Percentiles rank a stretch among this genome's conserved stretches.
These are phyloP conservation scores for Euphorbia celastroides DNA, from an alignment of 441 rosid species.

Conservation along the genomic window DNA sequence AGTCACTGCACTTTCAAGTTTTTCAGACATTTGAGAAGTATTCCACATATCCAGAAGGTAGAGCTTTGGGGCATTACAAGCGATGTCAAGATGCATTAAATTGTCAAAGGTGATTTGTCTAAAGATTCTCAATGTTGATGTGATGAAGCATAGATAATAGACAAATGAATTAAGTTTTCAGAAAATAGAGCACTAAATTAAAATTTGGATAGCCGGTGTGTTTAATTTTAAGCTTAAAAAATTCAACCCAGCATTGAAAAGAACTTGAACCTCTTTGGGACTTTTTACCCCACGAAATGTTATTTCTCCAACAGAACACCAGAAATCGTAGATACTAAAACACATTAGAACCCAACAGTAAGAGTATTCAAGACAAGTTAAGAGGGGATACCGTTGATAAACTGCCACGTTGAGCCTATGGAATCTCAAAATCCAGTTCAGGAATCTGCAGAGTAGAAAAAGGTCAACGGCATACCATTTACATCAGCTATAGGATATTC, in stretches of 20 bases:
- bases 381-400: constrained; percentile 64
- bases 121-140: background rate
- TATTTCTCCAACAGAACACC: background rate
- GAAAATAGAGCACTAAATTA: background rate
- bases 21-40: background rate
- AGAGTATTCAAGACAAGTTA: background rate
- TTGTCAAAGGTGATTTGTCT: background rate
- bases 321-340: background rate
- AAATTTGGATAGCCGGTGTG: background rate
- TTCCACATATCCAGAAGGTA: background rate
- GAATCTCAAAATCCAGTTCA: constrained; percentile 89
- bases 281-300: background rate
- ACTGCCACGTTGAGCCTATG: constrained; percentile 94
- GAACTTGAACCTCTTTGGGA: background rate
- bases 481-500: background rate
- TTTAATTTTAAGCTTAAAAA: background rate
- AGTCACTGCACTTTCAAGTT: background rate
- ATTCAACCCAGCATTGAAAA: background rate
- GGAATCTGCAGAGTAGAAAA: constrained; percentile 54
- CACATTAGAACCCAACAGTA: background rate
- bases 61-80: background rate
- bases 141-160: too few species aligned
- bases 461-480: background rate
- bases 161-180: background rate
- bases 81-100: background rate